Evolutionary conservation across 768 basidiomycete species (phyloP).

Genomic region (Termitomyces sp.): DNA sequence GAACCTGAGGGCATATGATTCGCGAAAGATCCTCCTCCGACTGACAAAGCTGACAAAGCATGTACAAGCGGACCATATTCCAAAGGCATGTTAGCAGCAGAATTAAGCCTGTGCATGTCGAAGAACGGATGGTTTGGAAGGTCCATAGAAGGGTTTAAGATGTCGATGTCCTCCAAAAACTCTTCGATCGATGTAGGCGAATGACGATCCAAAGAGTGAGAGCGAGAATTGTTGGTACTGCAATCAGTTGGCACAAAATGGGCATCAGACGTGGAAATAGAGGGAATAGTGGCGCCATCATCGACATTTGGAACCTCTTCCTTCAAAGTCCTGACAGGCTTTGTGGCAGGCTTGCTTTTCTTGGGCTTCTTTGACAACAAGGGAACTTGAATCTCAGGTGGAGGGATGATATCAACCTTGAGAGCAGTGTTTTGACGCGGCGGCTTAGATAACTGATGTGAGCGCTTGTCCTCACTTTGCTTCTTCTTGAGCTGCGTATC

Average conservation of each 20-base stretch:
- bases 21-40: constrained; percentile 79
- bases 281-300: constrained; percentile 34
- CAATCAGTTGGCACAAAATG: constrained; percentile 37
- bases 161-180: constrained; percentile 62
- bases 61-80: constrained; percentile 85
- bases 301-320: constrained; percentile 45
- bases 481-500: constrained; percentile 18
- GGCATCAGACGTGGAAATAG: constrained; percentile 44
- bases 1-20: constrained; percentile 80
- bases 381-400: constrained; percentile 50
- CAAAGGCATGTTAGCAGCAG: constrained; percentile 73
- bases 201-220: constrained; percentile 51
- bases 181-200: constrained; percentile 52
- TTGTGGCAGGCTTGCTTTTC: constrained; percentile 65
- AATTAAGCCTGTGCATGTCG: constrained; percentile 61
- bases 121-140: constrained; percentile 71
- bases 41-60: constrained; percentile 79
- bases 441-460: constrained; percentile 1
- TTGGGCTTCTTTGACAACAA: constrained; percentile 80
- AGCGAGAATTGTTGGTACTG: constrained; percentile 51
- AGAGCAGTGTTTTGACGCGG: neutral
- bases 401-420: constrained; percentile 16
- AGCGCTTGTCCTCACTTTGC: constrained; percentile 16
- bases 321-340: constrained; percentile 49
- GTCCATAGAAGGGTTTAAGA: constrained; percentile 56